phyloP scores from a whole-genome alignment of 23 red algal genomes.

The Gracilaria gracilis region DNA sequence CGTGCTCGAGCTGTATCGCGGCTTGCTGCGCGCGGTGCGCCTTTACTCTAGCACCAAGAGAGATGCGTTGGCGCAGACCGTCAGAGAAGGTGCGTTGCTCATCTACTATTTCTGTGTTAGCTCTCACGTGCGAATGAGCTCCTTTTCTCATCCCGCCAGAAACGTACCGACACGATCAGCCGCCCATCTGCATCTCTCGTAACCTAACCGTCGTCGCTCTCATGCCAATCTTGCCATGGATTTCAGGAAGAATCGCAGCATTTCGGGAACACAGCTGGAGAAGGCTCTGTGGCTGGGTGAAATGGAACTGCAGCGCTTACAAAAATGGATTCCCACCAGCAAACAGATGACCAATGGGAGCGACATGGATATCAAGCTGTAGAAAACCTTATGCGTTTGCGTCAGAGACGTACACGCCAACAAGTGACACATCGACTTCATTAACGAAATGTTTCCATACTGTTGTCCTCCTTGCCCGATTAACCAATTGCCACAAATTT shows the following conservation, averaged over 20 bases:
- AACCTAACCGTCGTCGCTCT: background rate
- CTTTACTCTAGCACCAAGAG: conserved; percentile 54
- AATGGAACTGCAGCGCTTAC: conserved; percentile 63
- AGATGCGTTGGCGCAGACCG: conserved; percentile 9
- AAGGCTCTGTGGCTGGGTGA: conserved; percentile 64
- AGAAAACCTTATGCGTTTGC: background rate
- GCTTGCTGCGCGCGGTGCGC: conserved; percentile 51
- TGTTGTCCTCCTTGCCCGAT: background rate
- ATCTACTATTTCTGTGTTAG: background rate
- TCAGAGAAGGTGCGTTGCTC: conserved; percentile 50
- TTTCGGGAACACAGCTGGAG: conserved; percentile 49
- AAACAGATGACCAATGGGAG: conserved; percentile 56
- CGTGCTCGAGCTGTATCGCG: conserved; percentile 43
- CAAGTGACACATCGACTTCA: no score
- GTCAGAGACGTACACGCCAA: no score
- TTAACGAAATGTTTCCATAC: background rate
- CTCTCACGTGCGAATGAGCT: background rate
- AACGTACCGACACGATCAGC: background rate
- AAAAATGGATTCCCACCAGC: conserved; percentile 56
- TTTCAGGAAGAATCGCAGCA: conserved; percentile 57
- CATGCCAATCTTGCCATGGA: background rate
- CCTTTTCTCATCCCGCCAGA: background rate
- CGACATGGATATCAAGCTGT: conserved; percentile 67
- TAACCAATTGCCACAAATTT: background rate
- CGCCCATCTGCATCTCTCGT: background rate